Base-by-base conservation (phyloP, 208 protist genomes). In the Trypanosoma scelopori region DNA sequence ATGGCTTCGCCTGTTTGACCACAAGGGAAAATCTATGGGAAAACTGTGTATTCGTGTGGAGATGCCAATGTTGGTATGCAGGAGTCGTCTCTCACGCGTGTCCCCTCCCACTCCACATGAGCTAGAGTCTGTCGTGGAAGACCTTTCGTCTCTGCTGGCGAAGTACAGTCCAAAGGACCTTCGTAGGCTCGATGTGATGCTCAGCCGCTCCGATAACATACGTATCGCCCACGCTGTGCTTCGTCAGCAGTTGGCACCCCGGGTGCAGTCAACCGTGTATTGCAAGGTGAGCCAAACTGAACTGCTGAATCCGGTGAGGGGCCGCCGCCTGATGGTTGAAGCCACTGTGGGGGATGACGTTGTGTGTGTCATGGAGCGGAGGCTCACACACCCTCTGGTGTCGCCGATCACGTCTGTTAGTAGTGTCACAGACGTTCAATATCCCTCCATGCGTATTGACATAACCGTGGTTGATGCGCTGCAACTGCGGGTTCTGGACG, bases 151-250 rank as follows among this genome's bases (percentile, higher is more conserved):
- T 0, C 62, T 95, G 9, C 23, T 89, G 20, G 30, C 55, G 15
- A 82, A 80, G 20, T 92, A 92, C 71, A 84, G 59, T 55, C 84
- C 82, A 30, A 79, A 91, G 55, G 82, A 88, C 23, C 46, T 95
- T 53, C 72, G 76, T 13, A 55, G 62, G 15, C 46, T 95, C 2
- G 76, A 91, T 52, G 58, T 81, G 28, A 67, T 74, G 45, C 35
- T 92, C n/a, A 76, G 46, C 46, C 78, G 73, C 30, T 51, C 70
- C 3, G 55, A 59, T n/a, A 69, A 91, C 43, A 43, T 87, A 20
- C 72, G 75, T n/a, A 25, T 28, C 5, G 28, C 86, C 27, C 89
- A 95, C 64, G 52, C 51, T 35, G 39, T 69, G 5, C 59, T 90
- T 25, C 77, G 89, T n/a, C 76, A 76, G 48, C 79, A 91, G 43